Evolutionary conservation across 2,329 filamentous ascomycete species (phyloP), one percentile per base, ranked within the genome.

Genomic region (Nothomitra cinnamomea): DNA sequence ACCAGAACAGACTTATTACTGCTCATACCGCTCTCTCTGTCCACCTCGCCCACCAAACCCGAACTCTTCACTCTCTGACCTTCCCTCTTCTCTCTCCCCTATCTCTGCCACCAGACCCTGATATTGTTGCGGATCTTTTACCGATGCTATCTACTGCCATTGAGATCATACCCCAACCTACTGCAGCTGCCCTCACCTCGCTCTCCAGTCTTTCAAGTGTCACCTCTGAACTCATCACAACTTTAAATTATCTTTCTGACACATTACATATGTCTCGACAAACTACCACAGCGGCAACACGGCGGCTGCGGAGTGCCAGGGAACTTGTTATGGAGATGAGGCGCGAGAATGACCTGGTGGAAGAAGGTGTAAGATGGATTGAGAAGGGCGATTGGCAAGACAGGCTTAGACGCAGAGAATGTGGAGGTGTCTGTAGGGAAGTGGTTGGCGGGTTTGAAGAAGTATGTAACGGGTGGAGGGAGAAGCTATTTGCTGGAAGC

Each of bases 201-300:
- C 70, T 89, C 47, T 75, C 80, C 55, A 75, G 78, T 21, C 74
- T 90, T 52, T 82, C 87, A 63, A 73, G 77, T 5, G 73, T 86
- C 58, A 89, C 85, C 0, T 72, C 78, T 24, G 84, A 88, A 57
- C 71, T 90, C 25, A 78, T 90, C 7, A 78, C 87, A 61, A 86
- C 87, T 5, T 77, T 98, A 48, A 87, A 87, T 60, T 84, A 87
- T 59, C 74, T 98, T 3, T 87, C 86, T 5, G 92, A 98, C 65
- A 89, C 87, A 2, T 74, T 98, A 35, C 90, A 96, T 67, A 95
- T 96, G 83, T 88, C 85, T 32, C 82, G 87, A 12, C 90, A 96
- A 67, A 85, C 86, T 1, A 92, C 87, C 0, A 84, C 81, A 2
- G 83, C 84, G 8, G 92, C 90, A 1, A 82, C 83, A 1, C 75